Conservation (phyloP, 345 rosid genomes). For the Eucalyptus erythrocorys region DNA sequence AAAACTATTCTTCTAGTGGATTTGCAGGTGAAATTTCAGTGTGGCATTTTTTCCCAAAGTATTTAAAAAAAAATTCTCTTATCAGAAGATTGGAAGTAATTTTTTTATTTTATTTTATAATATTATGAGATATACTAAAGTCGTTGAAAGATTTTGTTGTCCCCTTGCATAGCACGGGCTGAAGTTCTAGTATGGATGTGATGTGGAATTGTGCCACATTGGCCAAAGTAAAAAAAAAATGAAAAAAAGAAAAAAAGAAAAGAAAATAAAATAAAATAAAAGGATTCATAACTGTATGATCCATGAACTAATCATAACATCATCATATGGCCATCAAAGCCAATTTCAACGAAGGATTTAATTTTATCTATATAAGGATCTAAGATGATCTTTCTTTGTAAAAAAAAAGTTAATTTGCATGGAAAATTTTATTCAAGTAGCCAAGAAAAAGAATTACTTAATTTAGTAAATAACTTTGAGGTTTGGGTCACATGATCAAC, state of each 20-base stretch:
- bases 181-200: fast-evolving
- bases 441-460: not conserved
- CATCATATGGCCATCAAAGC: not conserved
- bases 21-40: fast-evolving
- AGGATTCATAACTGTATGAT: too few species aligned
- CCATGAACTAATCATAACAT: too few species aligned
- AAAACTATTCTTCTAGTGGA: not conserved
- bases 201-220: fast-evolving
- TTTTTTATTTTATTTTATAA: too few species aligned
- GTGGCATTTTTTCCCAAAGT: not conserved
- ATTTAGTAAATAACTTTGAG: too few species aligned
- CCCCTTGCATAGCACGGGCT: fast-evolving
- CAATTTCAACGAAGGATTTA: not conserved
- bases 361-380: too few species aligned
- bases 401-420: too few species aligned
- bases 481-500: not conserved
- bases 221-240: not conserved
- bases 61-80: fast-evolving
- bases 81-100: not conserved
- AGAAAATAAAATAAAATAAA: too few species aligned
- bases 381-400: too few species aligned
- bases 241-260: too few species aligned
- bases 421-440: not conserved
- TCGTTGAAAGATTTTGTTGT: fast-evolving
- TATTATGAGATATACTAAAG: too few species aligned